phyloP scores from a whole-genome alignment of 495 filamentous ascomycete genomes.

The Evansstolkia leycettana region DNA sequence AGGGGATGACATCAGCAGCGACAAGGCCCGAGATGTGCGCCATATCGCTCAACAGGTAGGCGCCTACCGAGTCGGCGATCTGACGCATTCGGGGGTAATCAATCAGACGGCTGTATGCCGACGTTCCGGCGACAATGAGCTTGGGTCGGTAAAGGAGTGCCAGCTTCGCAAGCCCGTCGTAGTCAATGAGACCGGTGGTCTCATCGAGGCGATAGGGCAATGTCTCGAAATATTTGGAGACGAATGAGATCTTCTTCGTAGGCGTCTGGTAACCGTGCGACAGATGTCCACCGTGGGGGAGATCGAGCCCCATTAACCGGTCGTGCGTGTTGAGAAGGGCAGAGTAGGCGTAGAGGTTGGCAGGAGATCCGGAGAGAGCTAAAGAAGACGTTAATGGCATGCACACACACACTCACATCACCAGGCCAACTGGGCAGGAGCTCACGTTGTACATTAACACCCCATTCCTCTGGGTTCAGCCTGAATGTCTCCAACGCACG shows the following conservation, averaged over 20 bases:
- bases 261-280: conserved; percentile 98
- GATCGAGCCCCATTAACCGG: conserved; percentile 90
- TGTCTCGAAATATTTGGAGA: conserved; percentile 98
- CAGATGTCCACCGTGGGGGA: conserved; percentile 92
- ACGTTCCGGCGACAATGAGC: conserved; percentile 88
- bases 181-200: conserved; percentile 86
- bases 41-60: conserved; percentile 91
- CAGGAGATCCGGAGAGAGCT: conserved; percentile 92
- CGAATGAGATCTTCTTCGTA: conserved; percentile 94
- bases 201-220: conserved; percentile 87
- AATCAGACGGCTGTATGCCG: conserved; percentile 87
- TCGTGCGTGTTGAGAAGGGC: conserved; percentile 87
- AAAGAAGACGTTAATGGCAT: conserved; percentile 8
- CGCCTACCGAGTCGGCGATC: conserved; percentile 80
- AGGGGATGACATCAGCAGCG: conserved; percentile 78
- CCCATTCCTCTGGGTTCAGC: conserved; percentile 78
- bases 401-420: background rate
- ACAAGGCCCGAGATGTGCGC: conserved; percentile 96
- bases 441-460: conserved; percentile 93
- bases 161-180: conserved; percentile 73
- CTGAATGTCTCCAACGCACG: conserved; percentile 80
- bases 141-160: conserved; percentile 85
- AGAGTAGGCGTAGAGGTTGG: conserved; percentile 92
- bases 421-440: background rate
- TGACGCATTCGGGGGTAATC: conserved; percentile 82